phyloP scores from a whole-genome alignment of 805 yeast genomes.

The Metschnikowia henanensis region DNA sequence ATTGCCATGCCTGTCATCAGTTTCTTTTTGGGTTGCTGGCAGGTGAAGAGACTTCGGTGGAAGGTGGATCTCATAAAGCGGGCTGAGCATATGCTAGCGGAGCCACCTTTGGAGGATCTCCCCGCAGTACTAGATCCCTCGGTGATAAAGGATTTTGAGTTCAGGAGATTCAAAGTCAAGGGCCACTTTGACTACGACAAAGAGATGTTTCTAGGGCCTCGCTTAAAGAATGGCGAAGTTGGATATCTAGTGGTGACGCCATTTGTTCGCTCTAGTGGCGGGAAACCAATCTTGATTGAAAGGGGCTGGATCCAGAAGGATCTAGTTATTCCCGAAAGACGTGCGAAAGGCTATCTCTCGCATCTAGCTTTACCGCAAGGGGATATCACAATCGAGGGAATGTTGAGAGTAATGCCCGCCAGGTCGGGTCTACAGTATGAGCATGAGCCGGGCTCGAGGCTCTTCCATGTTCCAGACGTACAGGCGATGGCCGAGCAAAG shows the following conservation, averaged over 20 bases:
- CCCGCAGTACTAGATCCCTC: slow-evolving; percentile 68
- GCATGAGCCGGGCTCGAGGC: slow-evolving; percentile 61
- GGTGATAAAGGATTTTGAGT: slow-evolving; percentile 73
- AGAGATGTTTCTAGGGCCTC: slow-evolving; percentile 92
- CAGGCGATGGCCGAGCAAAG: slow-evolving; percentile 73
- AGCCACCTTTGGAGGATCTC: slow-evolving; percentile 62
- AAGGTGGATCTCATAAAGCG: slow-evolving; percentile 78
- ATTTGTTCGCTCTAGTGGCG: slow-evolving; percentile 70
- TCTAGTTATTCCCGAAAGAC: slow-evolving; percentile 54
- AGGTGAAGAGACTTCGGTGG: slow-evolving; percentile 82
- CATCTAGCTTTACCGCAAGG: slow-evolving; percentile 76
- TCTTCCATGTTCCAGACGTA: slow-evolving; percentile 80
- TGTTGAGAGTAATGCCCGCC: slow-evolving; percentile 67
- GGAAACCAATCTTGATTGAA: slow-evolving; percentile 75
- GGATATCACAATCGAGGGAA: slow-evolving; percentile 67
- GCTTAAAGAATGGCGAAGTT: slow-evolving; percentile 60
- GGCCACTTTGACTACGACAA: slow-evolving; percentile 83
- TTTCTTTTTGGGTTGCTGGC: slow-evolving; percentile 92
- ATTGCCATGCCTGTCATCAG: slow-evolving; percentile 83
- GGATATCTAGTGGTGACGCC: slow-evolving; percentile 88
- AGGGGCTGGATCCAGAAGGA: slow-evolving; percentile 91
- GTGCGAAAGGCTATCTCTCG: slow-evolving; percentile 48
- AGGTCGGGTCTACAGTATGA: slow-evolving; percentile 68
- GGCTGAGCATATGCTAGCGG: slow-evolving; percentile 79
- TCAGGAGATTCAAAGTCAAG: slow-evolving; percentile 69